A percentile compares a stretch with the other conserved stretches of the same genome.
These are phyloP conservation scores for Elongisporangium senticosum DNA, from an alignment of 352 stramenopile species.

Conservation along the genomic window DNA sequence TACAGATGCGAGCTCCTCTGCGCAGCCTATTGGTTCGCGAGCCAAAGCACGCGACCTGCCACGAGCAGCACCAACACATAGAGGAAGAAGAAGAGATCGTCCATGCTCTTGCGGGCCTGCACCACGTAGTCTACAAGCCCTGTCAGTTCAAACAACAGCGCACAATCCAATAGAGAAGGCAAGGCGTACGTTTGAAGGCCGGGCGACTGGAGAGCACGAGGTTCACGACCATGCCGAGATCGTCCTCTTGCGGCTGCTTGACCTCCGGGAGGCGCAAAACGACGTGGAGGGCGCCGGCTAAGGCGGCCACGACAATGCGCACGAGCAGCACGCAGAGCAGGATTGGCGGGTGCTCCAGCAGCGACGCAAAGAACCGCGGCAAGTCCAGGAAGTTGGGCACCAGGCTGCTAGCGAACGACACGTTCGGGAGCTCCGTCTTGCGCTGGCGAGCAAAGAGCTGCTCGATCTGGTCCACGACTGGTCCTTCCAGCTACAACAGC, in stretches of 20 bases:
- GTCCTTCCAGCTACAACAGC: conserved; percentile 21
- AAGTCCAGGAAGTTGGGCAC: conserved; percentile 51
- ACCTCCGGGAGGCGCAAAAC: conserved; percentile 50
- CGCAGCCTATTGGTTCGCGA: conserved; percentile 8
- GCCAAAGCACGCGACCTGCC: conserved; percentile 38
- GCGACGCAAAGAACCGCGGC: conserved; percentile 37
- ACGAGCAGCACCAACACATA: conserved; percentile 52
- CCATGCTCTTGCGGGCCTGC: conserved; percentile 59
- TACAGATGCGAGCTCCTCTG: too few relatives aligned
- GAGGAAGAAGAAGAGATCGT: conserved; percentile 75
- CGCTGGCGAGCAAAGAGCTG: conserved; percentile 36
- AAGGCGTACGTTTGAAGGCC: conserved; percentile 46
- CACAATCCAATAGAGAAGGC: not conserved
- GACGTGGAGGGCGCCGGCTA: conserved; percentile 30
- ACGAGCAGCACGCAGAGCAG: conserved; percentile 54
- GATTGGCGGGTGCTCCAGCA: conserved; percentile 56
- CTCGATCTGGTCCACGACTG: conserved; percentile 42
- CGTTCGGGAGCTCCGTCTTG: conserved; percentile 16
- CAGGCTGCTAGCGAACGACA: conserved; percentile 22
- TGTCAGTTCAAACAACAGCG: conserved; percentile 1
- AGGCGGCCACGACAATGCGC: conserved; percentile 39
- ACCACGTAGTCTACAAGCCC: conserved; percentile 41
- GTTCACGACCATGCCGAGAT: conserved; percentile 62
- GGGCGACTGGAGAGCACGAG: conserved; percentile 50
- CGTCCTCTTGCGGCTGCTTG: conserved; percentile 55